Evolutionary conservation across 352 stramenopile species (phyloP).

Genomic region (Phytophthora cajani): DNA sequence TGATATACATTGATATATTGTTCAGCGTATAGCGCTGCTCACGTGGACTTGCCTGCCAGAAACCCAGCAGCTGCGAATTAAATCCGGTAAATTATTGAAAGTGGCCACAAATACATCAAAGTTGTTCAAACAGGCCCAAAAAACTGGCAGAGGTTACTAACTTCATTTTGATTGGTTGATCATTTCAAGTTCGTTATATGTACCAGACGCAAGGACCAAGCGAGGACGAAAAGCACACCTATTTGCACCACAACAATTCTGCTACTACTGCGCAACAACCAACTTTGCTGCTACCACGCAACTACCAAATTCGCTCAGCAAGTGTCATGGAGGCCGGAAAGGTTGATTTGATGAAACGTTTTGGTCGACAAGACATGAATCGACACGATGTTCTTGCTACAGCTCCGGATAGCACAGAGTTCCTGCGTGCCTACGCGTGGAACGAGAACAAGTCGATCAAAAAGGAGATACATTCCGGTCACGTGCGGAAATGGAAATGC

Average conservation of each 20-base stretch:
- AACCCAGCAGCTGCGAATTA: no score
- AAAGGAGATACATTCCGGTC: not conserved
- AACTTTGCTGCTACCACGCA: not conserved
- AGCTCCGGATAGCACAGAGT: not conserved
- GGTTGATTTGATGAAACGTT: not conserved
- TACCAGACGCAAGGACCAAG: not conserved
- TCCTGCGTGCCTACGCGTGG: conserved; percentile 6
- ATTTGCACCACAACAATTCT: not conserved
- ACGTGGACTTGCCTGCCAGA: no score
- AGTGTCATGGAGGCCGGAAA: conserved; percentile 3
- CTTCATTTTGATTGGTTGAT: not conserved
- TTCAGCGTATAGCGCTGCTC: no score
- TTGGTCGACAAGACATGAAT: not conserved
- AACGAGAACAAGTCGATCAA: conserved; percentile 24
- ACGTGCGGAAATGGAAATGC: not conserved
- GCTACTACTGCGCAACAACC: not conserved
- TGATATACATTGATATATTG: no score
- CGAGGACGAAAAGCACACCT: not conserved
- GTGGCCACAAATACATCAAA: conserved; percentile 4
- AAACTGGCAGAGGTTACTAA: not conserved
- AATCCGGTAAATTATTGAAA: conserved; percentile 1
- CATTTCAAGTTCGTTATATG: not conserved
- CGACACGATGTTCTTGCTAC: conserved; percentile 8
- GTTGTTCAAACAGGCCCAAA: not conserved
- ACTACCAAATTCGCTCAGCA: not conserved